Evolutionary conservation across 768 basidiomycete genomes (phyloP).

Genomic region (Leccinellum rugosiceps): DNA sequence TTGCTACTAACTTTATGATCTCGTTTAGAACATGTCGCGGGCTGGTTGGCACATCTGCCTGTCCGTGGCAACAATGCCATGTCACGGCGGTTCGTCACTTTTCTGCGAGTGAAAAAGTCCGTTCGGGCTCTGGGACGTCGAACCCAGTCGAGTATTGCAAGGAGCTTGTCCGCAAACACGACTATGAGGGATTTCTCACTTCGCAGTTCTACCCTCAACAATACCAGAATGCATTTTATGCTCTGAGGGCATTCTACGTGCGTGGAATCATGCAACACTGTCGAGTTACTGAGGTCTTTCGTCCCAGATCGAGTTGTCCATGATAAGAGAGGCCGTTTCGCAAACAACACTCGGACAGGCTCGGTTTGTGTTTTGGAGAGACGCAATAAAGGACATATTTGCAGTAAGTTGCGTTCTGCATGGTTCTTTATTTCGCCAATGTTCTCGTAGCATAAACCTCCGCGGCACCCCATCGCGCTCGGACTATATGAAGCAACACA

Average conservation of each 20-base stretch:
- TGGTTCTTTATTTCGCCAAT: conserved; percentile 11
- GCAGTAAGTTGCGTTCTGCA: conserved; percentile 44
- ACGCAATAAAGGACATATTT: conserved; percentile 65
- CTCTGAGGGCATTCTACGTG: conserved; percentile 81
- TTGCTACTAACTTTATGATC: conserved; percentile 16
- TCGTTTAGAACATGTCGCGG: conserved; percentile 11
- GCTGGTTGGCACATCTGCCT: conserved; percentile 1
- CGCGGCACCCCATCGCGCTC: conserved; percentile 76
- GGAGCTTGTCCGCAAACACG: conserved; percentile 69
- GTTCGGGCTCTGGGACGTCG: conserved; percentile 20
- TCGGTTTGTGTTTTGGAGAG: conserved; percentile 86
- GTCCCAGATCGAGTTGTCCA: conserved; percentile 69
- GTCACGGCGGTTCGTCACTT: conserved; percentile 8
- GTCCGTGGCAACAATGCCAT: conserved; percentile 9
- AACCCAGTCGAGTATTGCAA: conserved; percentile 64
- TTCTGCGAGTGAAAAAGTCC: conserved; percentile 6
- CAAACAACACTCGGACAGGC: conserved; percentile 75
- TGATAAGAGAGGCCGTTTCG: conserved; percentile 72
- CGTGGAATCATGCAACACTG: conserved; percentile 28
- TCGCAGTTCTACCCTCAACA: conserved; percentile 70
- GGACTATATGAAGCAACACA: conserved; percentile 61
- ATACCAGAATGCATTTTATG: conserved; percentile 67
- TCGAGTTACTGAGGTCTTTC: conserved; percentile 5
- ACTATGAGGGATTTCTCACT: conserved; percentile 76
- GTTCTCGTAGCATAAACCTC: conserved; percentile 60